Evolutionary conservation across 805 yeast species (phyloP), one percentile per base, ranked within the genome.

Genomic region (Diddensiella santjacobensis): DNA sequence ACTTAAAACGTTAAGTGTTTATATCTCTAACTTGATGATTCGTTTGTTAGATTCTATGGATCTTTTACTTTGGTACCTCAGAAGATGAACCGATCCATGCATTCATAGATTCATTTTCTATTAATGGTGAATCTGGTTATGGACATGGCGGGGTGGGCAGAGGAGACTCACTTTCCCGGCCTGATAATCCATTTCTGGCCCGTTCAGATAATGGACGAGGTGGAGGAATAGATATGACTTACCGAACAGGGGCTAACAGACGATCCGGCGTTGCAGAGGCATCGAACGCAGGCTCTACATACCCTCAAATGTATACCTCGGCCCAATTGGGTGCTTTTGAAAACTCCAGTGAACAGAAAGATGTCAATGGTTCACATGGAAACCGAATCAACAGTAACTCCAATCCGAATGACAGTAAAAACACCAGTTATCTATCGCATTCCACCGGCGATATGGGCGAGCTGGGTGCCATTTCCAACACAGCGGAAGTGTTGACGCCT

Each of bases 61-160:
- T 91, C 40, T 72, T 88, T 51, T 90, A 88, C 67, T 87, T 84
- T 63, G 98, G 98, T 23, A 84, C 95, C 20, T 91, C 91, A 52
- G 86, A 87, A 46, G 86, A 86, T 44, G 83, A 95, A n/a, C 91
- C 96, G 29, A 72, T 87, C 6, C 88, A 87, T 63, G 81, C 84
- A 60, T 86, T 83, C 71, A 77, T 91, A 47, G 96, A 88, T 71
- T 84, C 93, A 2, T 88, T 84, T 58, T 81, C 91, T 0, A 68
- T 82, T 47, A 78, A 54, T 45, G 47, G 45, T 18, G 49, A 49
- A 29, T 10, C 11, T 13, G 19, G 26, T n/a, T 44, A 44, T 18
- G 30, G 44, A 8, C 42, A 42, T 4, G 31, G 31, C 8, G 31
- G 31, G 13, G 13, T 26, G 31, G 47, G 48, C 3, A 22, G 44